A percentile compares a stretch with the other conserved stretches of the same genome.
Evolutionary conservation across 169 alveolate species (phyloP).

Genomic region (Eimeria sp.): DNA sequence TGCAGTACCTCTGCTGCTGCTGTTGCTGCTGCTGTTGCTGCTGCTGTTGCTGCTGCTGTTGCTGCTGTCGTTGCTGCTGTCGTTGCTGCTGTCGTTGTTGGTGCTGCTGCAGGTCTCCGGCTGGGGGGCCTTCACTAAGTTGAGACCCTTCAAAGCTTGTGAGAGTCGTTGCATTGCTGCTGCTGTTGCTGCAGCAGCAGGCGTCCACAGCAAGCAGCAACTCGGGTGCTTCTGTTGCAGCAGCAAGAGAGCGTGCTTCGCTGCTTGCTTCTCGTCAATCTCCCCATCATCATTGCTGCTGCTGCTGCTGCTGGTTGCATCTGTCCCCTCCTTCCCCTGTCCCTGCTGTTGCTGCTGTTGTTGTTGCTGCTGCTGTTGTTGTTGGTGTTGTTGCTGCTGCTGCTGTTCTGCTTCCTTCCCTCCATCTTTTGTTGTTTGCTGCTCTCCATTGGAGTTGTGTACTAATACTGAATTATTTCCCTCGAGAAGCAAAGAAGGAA

Average conservation of each 20-base stretch:
- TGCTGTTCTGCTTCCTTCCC: too few relatives aligned
- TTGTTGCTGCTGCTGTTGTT: background rate
- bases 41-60: constrained; percentile 24
- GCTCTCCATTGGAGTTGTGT: background rate
- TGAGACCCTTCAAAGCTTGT: background rate
- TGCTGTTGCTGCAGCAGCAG: constrained; percentile 28
- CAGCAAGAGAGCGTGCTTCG: background rate
- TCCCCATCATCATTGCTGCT: background rate
- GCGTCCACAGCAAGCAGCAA: background rate
- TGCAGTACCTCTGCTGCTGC: constrained; percentile 25
- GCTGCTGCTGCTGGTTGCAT: constrained; percentile 1
- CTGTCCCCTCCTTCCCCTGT: background rate
- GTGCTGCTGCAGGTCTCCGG: background rate
- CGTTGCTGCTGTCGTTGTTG: background rate
- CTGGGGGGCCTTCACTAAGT: background rate
- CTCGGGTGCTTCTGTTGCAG: background rate
- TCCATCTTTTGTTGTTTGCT: too few relatives aligned
- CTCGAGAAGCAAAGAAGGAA: background rate
- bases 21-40: constrained; percentile 5
- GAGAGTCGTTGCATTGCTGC: background rate
- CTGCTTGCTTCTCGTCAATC: background rate
- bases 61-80: background rate
- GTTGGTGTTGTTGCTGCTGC: background rate
- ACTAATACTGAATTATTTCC: background rate
- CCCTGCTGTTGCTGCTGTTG: background rate